Evolutionary conservation across 2,329 filamentous ascomycete species (phyloP).

Genomic region (Neonectria magnoliae): DNA sequence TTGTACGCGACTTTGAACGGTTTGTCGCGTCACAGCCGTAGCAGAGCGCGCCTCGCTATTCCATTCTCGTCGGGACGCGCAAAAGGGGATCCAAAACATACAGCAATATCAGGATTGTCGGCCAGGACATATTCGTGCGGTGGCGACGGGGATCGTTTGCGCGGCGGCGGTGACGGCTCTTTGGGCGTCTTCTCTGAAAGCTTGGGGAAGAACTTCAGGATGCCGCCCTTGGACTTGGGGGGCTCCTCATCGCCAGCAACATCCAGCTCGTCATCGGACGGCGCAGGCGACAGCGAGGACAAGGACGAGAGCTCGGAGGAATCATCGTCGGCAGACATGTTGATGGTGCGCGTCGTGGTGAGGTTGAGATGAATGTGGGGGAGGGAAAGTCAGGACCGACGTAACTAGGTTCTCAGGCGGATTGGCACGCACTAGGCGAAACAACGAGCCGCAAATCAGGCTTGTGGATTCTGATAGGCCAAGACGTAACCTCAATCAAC

Average conservation of each 20-base stretch:
- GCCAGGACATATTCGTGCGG: slow-evolving; percentile 89
- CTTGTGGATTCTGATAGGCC: slow-evolving; percentile 46
- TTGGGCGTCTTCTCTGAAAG: slow-evolving; percentile 61
- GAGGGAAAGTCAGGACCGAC: slow-evolving; percentile 46
- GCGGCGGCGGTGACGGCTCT: slow-evolving; percentile 71
- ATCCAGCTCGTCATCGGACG: slow-evolving; percentile 61
- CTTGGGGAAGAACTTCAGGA: slow-evolving; percentile 75
- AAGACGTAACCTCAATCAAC: slow-evolving; percentile 40
- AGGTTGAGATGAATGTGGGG: slow-evolving; percentile 46
- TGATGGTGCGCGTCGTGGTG: slow-evolving; percentile 44
- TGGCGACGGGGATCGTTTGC: slow-evolving; percentile 86
- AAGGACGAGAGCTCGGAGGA: slow-evolving; percentile 72
- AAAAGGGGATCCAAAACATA: slow-evolving; percentile 64
- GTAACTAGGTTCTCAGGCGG: slow-evolving; percentile 42
- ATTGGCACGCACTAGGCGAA: slow-evolving; percentile 46
- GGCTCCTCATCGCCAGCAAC: slow-evolving; percentile 48
- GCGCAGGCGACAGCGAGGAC: slow-evolving; percentile 58
- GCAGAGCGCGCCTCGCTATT: slow-evolving; percentile 50
- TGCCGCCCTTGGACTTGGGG: slow-evolving; percentile 62
- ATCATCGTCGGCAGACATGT: slow-evolving; percentile 69
- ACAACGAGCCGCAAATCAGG: slow-evolving; percentile 46
- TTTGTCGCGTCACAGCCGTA: slow-evolving; percentile 58
- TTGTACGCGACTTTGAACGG: slow-evolving; percentile 57
- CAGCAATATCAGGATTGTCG: slow-evolving; percentile 91
- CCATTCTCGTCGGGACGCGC: slow-evolving; percentile 5